Evolutionary conservation across 805 yeast species (phyloP).

Genomic region (Cyberlindnera bimundalis): DNA sequence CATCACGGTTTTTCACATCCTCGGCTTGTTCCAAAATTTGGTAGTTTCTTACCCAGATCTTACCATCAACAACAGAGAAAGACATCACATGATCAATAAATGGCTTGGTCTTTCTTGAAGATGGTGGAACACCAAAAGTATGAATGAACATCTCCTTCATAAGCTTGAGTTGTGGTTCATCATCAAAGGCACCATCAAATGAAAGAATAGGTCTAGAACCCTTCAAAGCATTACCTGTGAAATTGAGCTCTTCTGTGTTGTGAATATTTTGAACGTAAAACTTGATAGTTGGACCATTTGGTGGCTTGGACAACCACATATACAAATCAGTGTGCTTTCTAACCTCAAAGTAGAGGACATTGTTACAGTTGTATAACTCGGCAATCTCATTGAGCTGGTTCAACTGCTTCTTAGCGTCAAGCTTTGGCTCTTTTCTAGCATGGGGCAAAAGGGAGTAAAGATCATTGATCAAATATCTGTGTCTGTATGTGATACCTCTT

Average conservation of each 20-base stretch:
- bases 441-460: constrained; percentile 81
- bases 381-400: constrained; percentile 92
- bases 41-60: constrained; percentile 93
- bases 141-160: constrained; percentile 82
- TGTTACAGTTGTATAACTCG: constrained; percentile 95
- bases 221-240: constrained; percentile 92
- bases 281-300: constrained; percentile 95
- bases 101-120: constrained; percentile 89
- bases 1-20: constrained; percentile 50
- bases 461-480: constrained; percentile 89
- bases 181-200: constrained; percentile 77
- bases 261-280: constrained; percentile 93
- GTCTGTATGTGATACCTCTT: constrained; percentile 92
- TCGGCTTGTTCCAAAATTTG: constrained; percentile 72
- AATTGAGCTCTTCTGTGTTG: constrained; percentile 92
- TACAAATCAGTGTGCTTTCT: constrained; percentile 95
- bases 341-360: constrained; percentile 89
- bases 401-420: constrained; percentile 88
- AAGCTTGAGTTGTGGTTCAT: constrained; percentile 62
- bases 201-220: constrained; percentile 94
- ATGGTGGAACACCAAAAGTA: constrained; percentile 92
- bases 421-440: constrained; percentile 92
- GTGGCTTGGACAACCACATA: constrained; percentile 93
- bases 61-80: constrained; percentile 86
- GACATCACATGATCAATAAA: constrained; percentile 94